phyloP scores from a whole-genome alignment of 1,284 basidiomycete species.

The Leccinum griseonigrum region DNA sequence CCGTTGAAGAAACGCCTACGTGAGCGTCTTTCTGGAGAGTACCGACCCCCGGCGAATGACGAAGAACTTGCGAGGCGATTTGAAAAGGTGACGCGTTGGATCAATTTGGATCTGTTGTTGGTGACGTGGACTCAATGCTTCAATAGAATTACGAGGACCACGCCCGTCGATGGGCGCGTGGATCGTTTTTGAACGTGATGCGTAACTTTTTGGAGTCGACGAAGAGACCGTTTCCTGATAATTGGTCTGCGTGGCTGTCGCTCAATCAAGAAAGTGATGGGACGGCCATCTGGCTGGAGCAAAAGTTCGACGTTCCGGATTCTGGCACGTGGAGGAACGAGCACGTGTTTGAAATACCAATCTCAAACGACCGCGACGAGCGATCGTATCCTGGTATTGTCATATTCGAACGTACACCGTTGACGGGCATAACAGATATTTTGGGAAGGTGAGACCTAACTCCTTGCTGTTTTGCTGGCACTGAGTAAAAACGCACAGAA shows the following conservation, averaged over 20 bases:
- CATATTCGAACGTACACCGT: conserved; percentile 67
- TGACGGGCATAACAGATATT: conserved; percentile 58
- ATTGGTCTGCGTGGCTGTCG: conserved; percentile 67
- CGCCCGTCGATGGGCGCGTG: conserved; percentile 64
- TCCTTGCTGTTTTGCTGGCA: not conserved
- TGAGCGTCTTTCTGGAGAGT: conserved; percentile 46
- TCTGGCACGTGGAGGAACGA: conserved; percentile 62
- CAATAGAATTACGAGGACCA: conserved; percentile 66
- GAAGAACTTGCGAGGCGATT: conserved; percentile 62
- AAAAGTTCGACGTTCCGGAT: conserved; percentile 64
- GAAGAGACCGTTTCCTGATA: conserved; percentile 24
- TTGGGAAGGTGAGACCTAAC: conserved; percentile 53
- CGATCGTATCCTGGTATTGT: conserved; percentile 56
- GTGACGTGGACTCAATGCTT: conserved; percentile 13
- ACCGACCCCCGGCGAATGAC: conserved; percentile 52
- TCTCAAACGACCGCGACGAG: conserved; percentile 14
- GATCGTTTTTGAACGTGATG: conserved; percentile 58
- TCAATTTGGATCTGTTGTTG: not conserved
- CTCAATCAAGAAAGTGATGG: conserved; percentile 66
- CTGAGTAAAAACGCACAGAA: conserved; percentile 39
- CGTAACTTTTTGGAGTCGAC: conserved; percentile 38
- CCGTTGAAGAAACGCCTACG: conserved; percentile 48
- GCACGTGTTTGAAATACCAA: conserved; percentile 55
- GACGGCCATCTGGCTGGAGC: conserved; percentile 74
- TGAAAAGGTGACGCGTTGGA: conserved; percentile 52